Conservation (phyloP, 805 yeast genomes). For the Yarrowia hollandica region DNA sequence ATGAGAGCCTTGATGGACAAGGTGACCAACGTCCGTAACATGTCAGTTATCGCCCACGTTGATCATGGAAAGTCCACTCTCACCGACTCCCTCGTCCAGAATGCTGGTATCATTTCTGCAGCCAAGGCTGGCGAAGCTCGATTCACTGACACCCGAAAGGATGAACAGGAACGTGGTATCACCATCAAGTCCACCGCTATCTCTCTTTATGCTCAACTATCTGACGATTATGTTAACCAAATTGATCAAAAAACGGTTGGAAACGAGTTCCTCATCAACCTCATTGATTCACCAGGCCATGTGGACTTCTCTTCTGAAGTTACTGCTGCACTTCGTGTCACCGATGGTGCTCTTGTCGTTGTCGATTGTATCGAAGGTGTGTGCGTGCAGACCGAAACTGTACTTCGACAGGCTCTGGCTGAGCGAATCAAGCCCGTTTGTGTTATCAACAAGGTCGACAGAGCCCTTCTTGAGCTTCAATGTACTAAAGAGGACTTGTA, state of each 20-base stretch:
- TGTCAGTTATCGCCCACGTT: conserved; percentile 99
- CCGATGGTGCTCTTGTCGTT: conserved; percentile 99
- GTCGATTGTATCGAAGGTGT: conserved; percentile 99
- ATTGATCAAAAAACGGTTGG: conserved; percentile 93
- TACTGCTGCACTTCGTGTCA: conserved; percentile 99
- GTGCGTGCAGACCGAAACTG: conserved; percentile 99
- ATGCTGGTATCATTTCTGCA: conserved; percentile 99
- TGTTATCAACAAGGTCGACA: conserved; percentile 97
- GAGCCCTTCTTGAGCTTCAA: conserved; percentile 98
- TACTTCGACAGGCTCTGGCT: conserved; percentile 97
- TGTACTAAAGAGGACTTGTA: conserved; percentile 97
- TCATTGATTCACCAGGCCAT: conserved; percentile 99
- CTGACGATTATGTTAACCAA: conserved; percentile 78
- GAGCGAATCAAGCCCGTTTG: conserved; percentile 99
- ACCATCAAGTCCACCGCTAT: conserved; percentile 99
- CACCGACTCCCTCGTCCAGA: conserved; percentile 98
- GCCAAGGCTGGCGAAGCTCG: conserved; percentile 99
- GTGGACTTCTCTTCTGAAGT: conserved; percentile 99
- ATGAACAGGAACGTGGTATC: conserved; percentile 99
- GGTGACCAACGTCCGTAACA: conserved; percentile 99
- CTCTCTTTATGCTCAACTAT: conserved; percentile 86
- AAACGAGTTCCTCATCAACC: conserved; percentile 92
- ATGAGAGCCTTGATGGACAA: conserved; percentile 99
- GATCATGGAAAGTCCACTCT: conserved; percentile 99
- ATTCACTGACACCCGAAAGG: conserved; percentile 99